Evolutionary conservation across 192 early-diverging fungal genomes (phyloP).

Genomic region (Gaertneriomyces semiglobifer): DNA sequence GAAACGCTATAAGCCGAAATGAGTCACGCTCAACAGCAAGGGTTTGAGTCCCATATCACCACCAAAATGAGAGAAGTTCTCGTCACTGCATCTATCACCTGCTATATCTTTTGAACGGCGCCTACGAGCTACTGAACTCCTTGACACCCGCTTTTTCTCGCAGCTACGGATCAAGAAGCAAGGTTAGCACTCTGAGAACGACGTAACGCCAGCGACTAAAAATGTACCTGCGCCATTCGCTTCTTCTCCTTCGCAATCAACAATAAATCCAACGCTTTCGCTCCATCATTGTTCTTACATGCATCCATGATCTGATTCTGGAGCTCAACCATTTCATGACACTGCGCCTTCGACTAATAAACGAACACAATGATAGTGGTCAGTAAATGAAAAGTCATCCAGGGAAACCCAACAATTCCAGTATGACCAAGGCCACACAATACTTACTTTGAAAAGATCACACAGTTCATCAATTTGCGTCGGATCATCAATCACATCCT

Average conservation of each 20-base stretch:
- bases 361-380: neutral
- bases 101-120: too few relatives aligned
- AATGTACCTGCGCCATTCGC: slow-evolving; percentile 39
- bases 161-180: neutral
- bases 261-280: slow-evolving; percentile 36
- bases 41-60: too few relatives aligned
- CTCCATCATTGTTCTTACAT: slow-evolving; percentile 31
- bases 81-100: too few relatives aligned
- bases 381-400: neutral
- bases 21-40: too few relatives aligned
- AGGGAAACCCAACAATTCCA: neutral
- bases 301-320: slow-evolving; percentile 36
- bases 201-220: neutral
- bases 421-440: too few relatives aligned
- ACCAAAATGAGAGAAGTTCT: too few relatives aligned
- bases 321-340: slow-evolving; percentile 31
- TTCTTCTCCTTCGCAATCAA: slow-evolving; percentile 39
- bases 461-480: slow-evolving; percentile 36
- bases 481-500: slow-evolving; percentile 28
- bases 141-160: too few relatives aligned
- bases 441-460: slow-evolving; percentile 34
- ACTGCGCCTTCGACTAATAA: slow-evolving; percentile 33
- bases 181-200: neutral
- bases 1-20: too few relatives aligned
- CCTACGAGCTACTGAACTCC: too few relatives aligned